Evolutionary conservation across 345 rosid genomes (phyloP), one percentile per base, ranked within the genome.

Genomic region (Euphorbia tirucalli): DNA sequence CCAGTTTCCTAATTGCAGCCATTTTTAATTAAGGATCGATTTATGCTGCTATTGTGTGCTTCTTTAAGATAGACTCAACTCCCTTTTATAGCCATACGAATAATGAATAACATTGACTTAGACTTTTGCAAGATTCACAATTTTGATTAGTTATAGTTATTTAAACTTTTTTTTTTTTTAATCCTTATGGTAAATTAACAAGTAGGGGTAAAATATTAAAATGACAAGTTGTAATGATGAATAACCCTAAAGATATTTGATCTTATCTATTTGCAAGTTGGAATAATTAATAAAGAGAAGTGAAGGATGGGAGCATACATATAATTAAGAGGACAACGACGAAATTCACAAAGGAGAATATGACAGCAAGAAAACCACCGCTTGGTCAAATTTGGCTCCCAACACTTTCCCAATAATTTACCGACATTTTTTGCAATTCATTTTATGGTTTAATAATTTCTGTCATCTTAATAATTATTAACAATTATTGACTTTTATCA

Each of bases 1-100:
- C 65, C 5, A 78, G 52, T 13, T 22, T 13, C 49, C n/a, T n/a
- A n/a, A n/a, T n/a, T n/a, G 65, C 32, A 11, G 71, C 76, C 75
- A 72, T 72, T 69, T 39, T 9, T 43, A 2, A n/a, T 52, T 68
- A 2, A 25, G 57, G 55, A 5, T 50, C 16, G 22, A 4, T 4
- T 50, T 50, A 11, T 19, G 56, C 3, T 44, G 39, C 46, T 56
- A 0, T n/a, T 25, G 31, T 14, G 46, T 52, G 71, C 21, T 11
- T 49, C n/a, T 14, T 24, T 37, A 13, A 0, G 0, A 55, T 24
- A 27, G 61, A 39, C 16, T 3, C 13, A 18, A 21, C 25, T 13
- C 5, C 41, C 6, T 35, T 55, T 68, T 68, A 55, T 55, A 68
- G 71, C 32, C 71, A 55, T 16, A 43, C 14, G 3, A 4, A 59